phyloP scores from a whole-genome alignment of 192 early-diverging fungal species.

The Linnemannia exigua region DNA sequence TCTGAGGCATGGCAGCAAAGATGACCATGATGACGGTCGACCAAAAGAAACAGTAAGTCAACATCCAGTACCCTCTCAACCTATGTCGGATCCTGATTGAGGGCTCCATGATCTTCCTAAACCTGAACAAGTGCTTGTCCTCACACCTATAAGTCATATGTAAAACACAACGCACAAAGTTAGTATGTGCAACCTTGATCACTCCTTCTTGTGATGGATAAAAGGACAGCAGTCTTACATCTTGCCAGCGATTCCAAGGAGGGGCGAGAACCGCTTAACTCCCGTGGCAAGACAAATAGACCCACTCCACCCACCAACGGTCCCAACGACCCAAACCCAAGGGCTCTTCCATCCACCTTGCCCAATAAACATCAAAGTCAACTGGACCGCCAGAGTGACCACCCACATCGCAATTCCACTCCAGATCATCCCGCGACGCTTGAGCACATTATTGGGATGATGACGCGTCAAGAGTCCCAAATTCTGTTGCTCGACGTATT shows the following conservation, averaged over 20 bases:
- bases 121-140: conserved; percentile 41
- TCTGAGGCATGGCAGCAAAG: conserved; percentile 51
- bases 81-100: conserved; percentile 43
- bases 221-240: conserved; percentile 21
- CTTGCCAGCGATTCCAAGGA: conserved; percentile 34
- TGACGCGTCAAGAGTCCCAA: conserved; percentile 25
- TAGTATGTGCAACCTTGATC: neutral
- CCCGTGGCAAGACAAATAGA: conserved; percentile 40
- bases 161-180: conserved; percentile 12
- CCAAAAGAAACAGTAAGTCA: conserved; percentile 47
- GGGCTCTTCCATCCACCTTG: conserved; percentile 44
- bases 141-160: conserved; percentile 28
- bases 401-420: conserved; percentile 23
- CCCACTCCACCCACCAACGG: conserved; percentile 33
- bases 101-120: conserved; percentile 31
- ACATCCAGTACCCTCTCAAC: conserved; percentile 35
- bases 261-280: conserved; percentile 31
- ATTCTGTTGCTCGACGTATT: conserved; percentile 42
- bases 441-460: conserved; percentile 34
- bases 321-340: conserved; percentile 43
- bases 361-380: conserved; percentile 26
- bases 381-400: conserved; percentile 15
- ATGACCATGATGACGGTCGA: conserved; percentile 42
- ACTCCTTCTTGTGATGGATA: neutral
- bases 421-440: conserved; percentile 38